Percentiles rank a stretch among this genome's conserved stretches.
Evolutionary conservation across 2,329 filamentous ascomycete species (phyloP).

Genomic region (Neopestalotiopsis rosae): DNA sequence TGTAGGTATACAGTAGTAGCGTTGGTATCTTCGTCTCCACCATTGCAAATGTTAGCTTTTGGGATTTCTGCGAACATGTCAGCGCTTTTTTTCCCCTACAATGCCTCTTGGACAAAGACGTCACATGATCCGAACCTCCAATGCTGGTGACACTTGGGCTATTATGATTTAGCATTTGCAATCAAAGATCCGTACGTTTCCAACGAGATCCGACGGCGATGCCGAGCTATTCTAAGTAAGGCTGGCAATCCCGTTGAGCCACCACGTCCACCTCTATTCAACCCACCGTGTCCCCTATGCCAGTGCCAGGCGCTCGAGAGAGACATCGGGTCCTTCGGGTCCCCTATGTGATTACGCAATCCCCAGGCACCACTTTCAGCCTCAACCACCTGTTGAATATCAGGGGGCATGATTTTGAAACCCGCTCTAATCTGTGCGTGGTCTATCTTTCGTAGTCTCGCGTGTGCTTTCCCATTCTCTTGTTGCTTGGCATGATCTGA

Average conservation of each 20-base stretch:
- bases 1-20: not conserved
- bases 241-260: not conserved
- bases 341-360: not conserved
- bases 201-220: not conserved
- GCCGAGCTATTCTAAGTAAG: not conserved
- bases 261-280: not conserved
- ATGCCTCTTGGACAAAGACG: too few species aligned
- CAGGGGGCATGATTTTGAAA: not conserved
- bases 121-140: too few species aligned
- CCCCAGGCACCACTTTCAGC: not conserved
- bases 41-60: not conserved
- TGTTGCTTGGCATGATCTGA: not conserved
- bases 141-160: too few species aligned
- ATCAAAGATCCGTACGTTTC: not conserved
- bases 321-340: not conserved
- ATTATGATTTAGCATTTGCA: not conserved
- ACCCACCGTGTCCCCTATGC: not conserved
- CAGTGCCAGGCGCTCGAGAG: not conserved
- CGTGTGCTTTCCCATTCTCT: not conserved
- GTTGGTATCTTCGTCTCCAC: not conserved
- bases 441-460: not conserved
- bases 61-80: not conserved
- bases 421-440: not conserved
- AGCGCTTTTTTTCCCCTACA: not conserved
- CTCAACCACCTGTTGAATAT: not conserved